phyloP scores from a whole-genome alignment of 306 rosid genomes.

The Astragalus membranaceus region DNA sequence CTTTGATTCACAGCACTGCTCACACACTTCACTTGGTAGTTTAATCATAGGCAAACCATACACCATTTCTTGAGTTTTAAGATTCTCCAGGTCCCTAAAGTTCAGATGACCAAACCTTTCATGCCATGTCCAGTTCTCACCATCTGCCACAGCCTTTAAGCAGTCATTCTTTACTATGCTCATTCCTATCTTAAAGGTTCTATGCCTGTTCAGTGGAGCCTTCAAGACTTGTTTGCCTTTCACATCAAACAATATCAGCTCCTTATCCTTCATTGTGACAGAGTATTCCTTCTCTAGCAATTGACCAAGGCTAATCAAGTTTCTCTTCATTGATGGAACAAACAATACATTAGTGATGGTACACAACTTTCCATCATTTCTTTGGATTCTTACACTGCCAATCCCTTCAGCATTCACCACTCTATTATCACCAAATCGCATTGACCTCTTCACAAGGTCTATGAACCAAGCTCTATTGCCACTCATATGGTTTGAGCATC shows the following conservation, averaged over 20 bases:
- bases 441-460: not conserved
- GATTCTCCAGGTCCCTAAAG: not conserved
- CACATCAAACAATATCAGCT: not conserved
- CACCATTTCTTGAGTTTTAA: not conserved
- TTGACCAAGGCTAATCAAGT: not conserved
- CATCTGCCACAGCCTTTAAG: not conserved
- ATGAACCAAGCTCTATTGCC: not conserved
- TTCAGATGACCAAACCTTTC: not conserved
- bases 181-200: not conserved
- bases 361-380: not conserved
- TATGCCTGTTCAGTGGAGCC: not conserved
- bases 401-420: not conserved
- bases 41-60: not conserved
- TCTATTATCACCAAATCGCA: not conserved
- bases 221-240: not conserved
- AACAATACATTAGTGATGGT: not conserved
- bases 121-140: not conserved
- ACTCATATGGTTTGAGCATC: not conserved
- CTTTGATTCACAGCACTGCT: not conserved
- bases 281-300: not conserved
- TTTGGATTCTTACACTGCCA: not conserved
- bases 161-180: not conserved
- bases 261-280: not conserved
- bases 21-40: not conserved
- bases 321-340: not conserved